Conservation (phyloP, 2,329 filamentous ascomycete species). For the Ilyonectria sp. region DNA sequence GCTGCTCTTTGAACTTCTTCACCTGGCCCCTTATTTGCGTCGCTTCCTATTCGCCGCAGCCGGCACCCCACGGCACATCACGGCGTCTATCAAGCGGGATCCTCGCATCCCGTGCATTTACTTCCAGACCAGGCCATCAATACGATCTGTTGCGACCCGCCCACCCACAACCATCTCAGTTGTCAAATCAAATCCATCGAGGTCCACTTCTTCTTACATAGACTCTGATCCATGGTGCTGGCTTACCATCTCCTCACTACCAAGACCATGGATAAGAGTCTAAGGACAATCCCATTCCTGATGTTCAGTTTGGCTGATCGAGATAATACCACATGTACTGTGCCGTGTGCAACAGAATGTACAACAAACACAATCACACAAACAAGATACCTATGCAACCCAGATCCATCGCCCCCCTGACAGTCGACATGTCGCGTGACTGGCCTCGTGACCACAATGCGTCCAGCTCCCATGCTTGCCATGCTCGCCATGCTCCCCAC, state of each 20-base stretch:
- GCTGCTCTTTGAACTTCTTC: background rate
- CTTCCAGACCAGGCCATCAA: background rate
- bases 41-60: background rate
- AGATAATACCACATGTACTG: background rate
- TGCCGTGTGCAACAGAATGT: too few species aligned
- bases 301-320: background rate
- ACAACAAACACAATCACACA: background rate
- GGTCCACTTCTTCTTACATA: background rate
- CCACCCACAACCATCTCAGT: background rate
- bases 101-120: background rate
- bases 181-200: background rate
- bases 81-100: conserved; percentile 4
- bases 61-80: conserved; percentile 5
- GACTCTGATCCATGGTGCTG: too few species aligned
- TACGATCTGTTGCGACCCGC: conserved; percentile 8
- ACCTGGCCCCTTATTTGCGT: background rate
- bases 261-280: background rate
- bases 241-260: too few species aligned
- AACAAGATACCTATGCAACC: background rate
- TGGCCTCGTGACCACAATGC: background rate
- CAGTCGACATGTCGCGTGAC: background rate
- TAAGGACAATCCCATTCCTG: background rate
- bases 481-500: background rate
- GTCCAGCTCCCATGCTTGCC: background rate
- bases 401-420: background rate